Conservation (phyloP, 106 monocot species). For the Alisma plantagoaquatica region DNA sequence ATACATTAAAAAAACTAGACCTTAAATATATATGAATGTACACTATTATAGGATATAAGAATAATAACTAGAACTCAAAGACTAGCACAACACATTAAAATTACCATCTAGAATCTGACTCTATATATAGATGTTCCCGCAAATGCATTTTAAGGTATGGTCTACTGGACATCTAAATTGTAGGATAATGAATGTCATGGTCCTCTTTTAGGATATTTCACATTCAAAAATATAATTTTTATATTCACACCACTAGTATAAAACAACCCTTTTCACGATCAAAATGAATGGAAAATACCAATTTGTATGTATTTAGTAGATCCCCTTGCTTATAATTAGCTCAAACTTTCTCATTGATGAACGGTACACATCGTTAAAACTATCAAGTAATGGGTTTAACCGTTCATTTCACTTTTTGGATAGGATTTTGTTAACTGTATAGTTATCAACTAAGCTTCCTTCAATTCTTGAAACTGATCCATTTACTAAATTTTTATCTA, state of each 20-base stretch:
- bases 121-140: slow-evolving; percentile 80
- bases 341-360: slow-evolving; percentile 51
- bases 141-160: slow-evolving; percentile 66
- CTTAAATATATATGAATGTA: background rate
- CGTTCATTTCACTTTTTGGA: slow-evolving; percentile 20
- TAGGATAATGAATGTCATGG: slow-evolving; percentile 69
- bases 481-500: slow-evolving; percentile 10
- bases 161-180: slow-evolving; percentile 51
- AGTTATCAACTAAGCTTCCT: slow-evolving; percentile 41
- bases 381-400: slow-evolving; percentile 56
- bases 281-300: slow-evolving; percentile 64
- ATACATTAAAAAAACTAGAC: slow-evolving; percentile 16
- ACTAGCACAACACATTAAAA: slow-evolving; percentile 81
- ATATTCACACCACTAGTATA: slow-evolving; percentile 73
- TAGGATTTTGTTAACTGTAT: slow-evolving; percentile 14
- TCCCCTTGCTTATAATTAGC: slow-evolving; percentile 68
- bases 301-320: slow-evolving; percentile 49
- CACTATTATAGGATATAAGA: background rate
- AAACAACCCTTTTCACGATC: slow-evolving; percentile 75
- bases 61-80: background rate
- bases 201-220: slow-evolving; percentile 49
- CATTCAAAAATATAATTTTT: slow-evolving; percentile 81
- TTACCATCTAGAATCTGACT: slow-evolving; percentile 81
- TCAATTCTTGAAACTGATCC: slow-evolving; percentile 29
- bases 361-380: slow-evolving; percentile 59